Conservation (phyloP, 176 grass and related monocot species). For the Phyllostachys edulis region DNA sequence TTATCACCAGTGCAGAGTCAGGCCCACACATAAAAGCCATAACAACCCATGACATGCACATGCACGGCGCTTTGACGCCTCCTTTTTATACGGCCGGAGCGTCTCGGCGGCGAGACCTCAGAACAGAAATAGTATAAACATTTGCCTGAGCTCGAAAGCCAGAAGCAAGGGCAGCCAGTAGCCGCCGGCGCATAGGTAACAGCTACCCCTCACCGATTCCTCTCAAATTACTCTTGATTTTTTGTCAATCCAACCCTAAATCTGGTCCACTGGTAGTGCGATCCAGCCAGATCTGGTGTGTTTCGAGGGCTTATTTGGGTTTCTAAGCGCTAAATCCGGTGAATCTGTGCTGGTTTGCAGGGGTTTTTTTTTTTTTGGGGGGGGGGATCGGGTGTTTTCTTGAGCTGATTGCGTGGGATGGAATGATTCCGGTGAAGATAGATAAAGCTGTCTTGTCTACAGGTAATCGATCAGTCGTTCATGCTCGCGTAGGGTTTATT, state of each 20-base stretch:
- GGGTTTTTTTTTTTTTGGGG: too few species aligned
- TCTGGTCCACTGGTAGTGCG: not conserved
- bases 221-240: not conserved
- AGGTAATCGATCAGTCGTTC: slow-evolving; percentile 4
- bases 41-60: not conserved
- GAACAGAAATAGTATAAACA: not conserved
- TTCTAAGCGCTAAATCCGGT: not conserved
- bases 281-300: slow-evolving; percentile 13
- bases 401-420: not conserved
- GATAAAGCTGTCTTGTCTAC: slow-evolving; percentile 33
- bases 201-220: not conserved
- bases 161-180: not conserved
- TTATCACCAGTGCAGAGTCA: not conserved
- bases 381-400: not conserved
- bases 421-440: slow-evolving; percentile 24
- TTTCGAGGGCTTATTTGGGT: not conserved
- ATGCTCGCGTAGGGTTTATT: too few species aligned
- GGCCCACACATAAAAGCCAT: not conserved
- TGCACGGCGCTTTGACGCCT: not conserved
- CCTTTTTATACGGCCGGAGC: not conserved
- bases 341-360: slow-evolving; percentile 25
- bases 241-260: not conserved
- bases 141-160: not conserved
- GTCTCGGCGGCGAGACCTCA: not conserved
- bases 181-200: slow-evolving; percentile 15